phyloP scores from a whole-genome alignment of 306 rosid species.

The Quercus ilex region DNA sequence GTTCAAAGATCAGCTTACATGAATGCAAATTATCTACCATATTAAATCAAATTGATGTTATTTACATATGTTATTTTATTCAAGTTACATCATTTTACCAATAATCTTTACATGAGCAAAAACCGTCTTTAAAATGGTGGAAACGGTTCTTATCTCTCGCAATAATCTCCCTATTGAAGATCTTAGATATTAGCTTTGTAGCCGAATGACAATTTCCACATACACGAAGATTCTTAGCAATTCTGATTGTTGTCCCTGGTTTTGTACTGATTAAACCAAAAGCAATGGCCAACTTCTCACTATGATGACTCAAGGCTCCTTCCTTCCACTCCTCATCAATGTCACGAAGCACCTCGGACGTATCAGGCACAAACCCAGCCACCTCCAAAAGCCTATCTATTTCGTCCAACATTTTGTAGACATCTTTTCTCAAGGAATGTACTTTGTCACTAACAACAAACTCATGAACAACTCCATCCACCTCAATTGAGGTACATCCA shows the following conservation, averaged over 20 bases:
- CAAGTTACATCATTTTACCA: slow-evolving; percentile 36
- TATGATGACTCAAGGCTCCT: slow-evolving; percentile 77
- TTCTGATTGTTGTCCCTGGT: slow-evolving; percentile 66
- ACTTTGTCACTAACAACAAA: slow-evolving; percentile 77
- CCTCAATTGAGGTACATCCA: slow-evolving; percentile 75
- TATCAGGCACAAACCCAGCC: slow-evolving; percentile 63
- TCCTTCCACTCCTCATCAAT: slow-evolving; percentile 87
- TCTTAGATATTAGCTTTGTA: slow-evolving; percentile 72
- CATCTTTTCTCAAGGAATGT: slow-evolving; percentile 50
- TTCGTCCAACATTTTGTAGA: slow-evolving; percentile 61
- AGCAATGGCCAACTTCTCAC: slow-evolving; percentile 85
- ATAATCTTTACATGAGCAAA: slow-evolving; percentile 72
- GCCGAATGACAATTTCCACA: slow-evolving; percentile 83
- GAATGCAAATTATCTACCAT: slow-evolving; percentile 7
- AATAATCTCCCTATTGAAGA: slow-evolving; percentile 71
- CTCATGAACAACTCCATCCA: slow-evolving; percentile 76
- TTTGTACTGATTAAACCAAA: slow-evolving; percentile 81
- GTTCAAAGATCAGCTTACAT: slow-evolving; percentile 1
- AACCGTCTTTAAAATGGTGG: slow-evolving; percentile 79
- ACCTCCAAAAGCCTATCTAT: slow-evolving; percentile 54
- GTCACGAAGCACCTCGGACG: slow-evolving; percentile 78
- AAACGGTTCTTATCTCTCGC: slow-evolving; percentile 85
- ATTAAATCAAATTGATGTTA: not conserved
- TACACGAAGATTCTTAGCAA: slow-evolving; percentile 85
- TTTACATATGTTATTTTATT: not conserved